Base-by-base conservation (phyloP, 441 rosid genomes). In the Euphorbia celastroides region DNA sequence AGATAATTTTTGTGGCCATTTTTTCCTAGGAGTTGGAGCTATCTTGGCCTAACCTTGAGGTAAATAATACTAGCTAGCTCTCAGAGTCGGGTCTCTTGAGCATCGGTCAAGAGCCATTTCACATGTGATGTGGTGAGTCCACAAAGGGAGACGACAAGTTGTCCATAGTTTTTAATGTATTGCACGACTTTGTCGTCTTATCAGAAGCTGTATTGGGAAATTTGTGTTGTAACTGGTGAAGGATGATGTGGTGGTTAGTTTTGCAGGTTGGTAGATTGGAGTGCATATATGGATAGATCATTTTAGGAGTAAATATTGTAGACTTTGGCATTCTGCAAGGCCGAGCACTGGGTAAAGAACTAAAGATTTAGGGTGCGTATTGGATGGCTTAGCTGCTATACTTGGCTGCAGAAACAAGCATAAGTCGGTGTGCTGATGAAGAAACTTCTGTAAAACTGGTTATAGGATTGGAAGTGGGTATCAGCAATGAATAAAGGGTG, bases 1-100 rank as follows among this genome's bases (percentile, higher is more conserved):
- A 52, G 80, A 75, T 85, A 77, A 42, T 9, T 10, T 28, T 30
- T 60, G 17, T 25, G 20, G 27, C 27, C 20, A 52, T 4, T 46
- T 19, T 54, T 44, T 22, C 42, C 2, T 44, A 58, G 56, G 59
- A 57, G 64, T 58, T 63, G 66, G 63, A 31, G 11, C 23, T 44
- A 16, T 30, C 48, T 59, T n/a, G n/a, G 17, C 64, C 25, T 26
- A 60, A 20, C 17, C 5, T 57, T 22, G 14, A 70, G 78, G 84
- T 77, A 73, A 75, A 32, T 59, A 34, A 60, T 51, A 3, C 4
- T 3, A 14, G 16, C 57, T 64, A 65, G 30, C 9, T 59, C 63
- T 54, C 13, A 36, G 26, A 57, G 38, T 34, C 9, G 38, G n/a
- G 0, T 26, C 13, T 25, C 27, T 38, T 48, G 13, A 68, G 27